A percentile compares a stretch with the other conserved stretches of the same genome.
These are phyloP conservation scores for Coemansia sp. DNA, from an alignment of 192 early-diverging fungal genomes.

Conservation along the genomic window DNA sequence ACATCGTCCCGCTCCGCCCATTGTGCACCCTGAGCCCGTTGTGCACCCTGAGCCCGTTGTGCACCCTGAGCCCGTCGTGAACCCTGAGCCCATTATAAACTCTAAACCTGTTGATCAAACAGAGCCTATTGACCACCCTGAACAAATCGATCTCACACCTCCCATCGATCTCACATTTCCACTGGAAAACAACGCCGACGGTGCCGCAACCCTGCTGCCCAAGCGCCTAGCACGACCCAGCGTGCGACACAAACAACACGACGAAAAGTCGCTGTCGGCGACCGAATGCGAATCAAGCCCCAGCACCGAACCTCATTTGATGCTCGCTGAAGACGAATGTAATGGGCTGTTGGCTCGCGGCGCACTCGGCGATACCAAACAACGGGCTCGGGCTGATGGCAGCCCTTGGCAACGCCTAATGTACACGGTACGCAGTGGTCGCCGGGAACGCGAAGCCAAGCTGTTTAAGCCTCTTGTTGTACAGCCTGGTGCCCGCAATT, in stretches of 20 bases:
- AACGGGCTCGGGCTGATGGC: constrained; percentile 37
- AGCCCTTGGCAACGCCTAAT: constrained; percentile 16
- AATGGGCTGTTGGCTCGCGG: constrained; percentile 46
- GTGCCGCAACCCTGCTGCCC: constrained; percentile 1
- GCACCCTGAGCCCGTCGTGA: too few species aligned
- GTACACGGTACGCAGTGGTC: constrained; percentile 3
- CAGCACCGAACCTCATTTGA: neutral
- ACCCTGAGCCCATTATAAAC: too few species aligned
- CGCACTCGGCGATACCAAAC: constrained; percentile 38
- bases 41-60: too few species aligned
- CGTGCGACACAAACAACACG: neutral
- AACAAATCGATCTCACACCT: too few species aligned
- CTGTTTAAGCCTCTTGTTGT: constrained; percentile 32
- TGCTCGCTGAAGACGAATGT: constrained; percentile 21
- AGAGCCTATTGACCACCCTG: too few species aligned
- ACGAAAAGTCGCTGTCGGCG: neutral
- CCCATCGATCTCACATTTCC: too few species aligned
- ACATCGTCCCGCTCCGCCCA: neutral
- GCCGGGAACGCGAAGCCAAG: constrained; percentile 18
- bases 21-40: too few species aligned
- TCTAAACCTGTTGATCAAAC: too few species aligned
- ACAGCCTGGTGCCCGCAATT: constrained; percentile 4
- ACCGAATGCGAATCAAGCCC: neutral
- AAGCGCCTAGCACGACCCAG: constrained; percentile 13
- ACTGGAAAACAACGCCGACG: constrained; percentile 4